These are phyloP conservation scores for Fistulifera pelliculosa DNA, from an alignment of 108 stramenopile species.

Conservation along the genomic window DNA sequence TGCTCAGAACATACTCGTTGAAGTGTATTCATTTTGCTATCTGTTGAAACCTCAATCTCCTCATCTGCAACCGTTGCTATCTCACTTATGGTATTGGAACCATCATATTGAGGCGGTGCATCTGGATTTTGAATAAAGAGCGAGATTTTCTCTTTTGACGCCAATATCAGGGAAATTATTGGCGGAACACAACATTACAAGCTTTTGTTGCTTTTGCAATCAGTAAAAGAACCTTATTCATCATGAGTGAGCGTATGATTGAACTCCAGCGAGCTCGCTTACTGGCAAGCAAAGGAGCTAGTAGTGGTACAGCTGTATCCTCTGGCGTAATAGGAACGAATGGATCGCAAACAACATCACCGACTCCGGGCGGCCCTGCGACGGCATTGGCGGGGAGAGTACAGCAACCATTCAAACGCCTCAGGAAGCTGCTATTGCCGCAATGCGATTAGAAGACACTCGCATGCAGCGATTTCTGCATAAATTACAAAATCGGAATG, in stretches of 20 bases:
- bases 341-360: not conserved
- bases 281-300: conserved; percentile 11
- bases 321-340: conserved; percentile 1
- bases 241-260: conserved; percentile 63
- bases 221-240: conserved; percentile 3
- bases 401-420: conserved; percentile 16
- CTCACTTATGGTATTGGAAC: too few species aligned
- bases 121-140: too few species aligned
- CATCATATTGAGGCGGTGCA: too few species aligned
- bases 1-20: too few species aligned
- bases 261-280: conserved; percentile 42
- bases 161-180: too few species aligned
- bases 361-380: not conserved
- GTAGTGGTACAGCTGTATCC: not conserved
- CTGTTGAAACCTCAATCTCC: too few species aligned
- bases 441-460: conserved; percentile 28
- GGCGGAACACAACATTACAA: too few species aligned
- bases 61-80: too few species aligned
- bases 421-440: conserved; percentile 24
- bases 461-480: conserved; percentile 33
- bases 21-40: too few species aligned
- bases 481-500: conserved; percentile 31
- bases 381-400: not conserved
- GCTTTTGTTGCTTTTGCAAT: too few species aligned
- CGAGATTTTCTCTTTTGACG: too few species aligned